Evolutionary conservation across 345 rosid genomes (phyloP), one percentile per base, ranked within the genome.

Genomic region (Populus pruinosa): DNA sequence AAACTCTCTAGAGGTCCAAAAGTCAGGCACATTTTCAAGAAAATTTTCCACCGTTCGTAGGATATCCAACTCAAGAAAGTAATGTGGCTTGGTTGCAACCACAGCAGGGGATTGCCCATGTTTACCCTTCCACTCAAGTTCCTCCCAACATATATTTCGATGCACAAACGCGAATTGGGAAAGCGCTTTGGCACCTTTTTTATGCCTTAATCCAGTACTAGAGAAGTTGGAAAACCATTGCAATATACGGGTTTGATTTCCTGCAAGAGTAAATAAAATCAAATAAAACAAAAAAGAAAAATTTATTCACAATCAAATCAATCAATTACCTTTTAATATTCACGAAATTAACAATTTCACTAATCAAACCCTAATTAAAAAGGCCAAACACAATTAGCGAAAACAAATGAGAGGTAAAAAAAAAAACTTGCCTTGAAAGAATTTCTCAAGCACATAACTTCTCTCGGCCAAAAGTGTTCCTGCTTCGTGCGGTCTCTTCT

Each of bases 21-120:
- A 95, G 6, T 95, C 94, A 49, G 98, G 98, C 75, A 93, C 92
- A 63, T 95, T 82, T 67, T 92, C 89, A 0, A 93, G 76, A 73
- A 93, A 91, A 83, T 95, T 95, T 77, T 92, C 91, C 3, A 95
- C 83, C 3, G 98, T 95, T 49, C 83, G 79, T 63, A 83, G 88
- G 29, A 93, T 84, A 86, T 95, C 96, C 78, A 95, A 83, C 83
- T 95, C 99, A 50, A 95, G 97, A 83, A 95, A 88, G 76, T 93
- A 95, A 87, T 90, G 97, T 43, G 99, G 98, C 89, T 93, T 95
- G 0, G 98, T 92, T 4, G 98, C 98, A 68, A 95, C 96, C 83
- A 92, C 87, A 3, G 96, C 99, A 69, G 99, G 99, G 1, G 98
- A 96, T 53, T 95, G 99, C 27, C 99, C 99, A 53, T 95, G 98